A percentile compares a stretch with the other conserved stretches of the same genome.
Evolutionary conservation across 768 basidiomycete species (phyloP).

Genomic region (Phlebiopsis flavidoalba): DNA sequence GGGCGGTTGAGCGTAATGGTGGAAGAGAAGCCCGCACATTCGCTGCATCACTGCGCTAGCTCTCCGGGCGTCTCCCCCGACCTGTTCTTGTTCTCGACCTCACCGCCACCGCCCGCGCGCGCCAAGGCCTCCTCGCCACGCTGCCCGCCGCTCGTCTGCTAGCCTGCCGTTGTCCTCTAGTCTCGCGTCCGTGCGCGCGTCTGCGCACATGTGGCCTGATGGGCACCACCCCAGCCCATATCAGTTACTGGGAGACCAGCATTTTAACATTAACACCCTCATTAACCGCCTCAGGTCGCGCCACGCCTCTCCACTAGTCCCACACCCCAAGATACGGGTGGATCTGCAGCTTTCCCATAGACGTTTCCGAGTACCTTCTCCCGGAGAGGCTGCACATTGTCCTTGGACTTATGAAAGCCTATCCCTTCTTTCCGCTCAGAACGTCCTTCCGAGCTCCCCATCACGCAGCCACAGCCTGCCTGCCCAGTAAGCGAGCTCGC

Average conservation of each 20-base stretch:
- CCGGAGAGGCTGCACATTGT: conserved; percentile 7
- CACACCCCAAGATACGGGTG: conserved; percentile 1
- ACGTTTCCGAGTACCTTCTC: conserved; percentile 3
- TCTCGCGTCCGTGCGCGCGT: not conserved
- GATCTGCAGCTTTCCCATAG: conserved; percentile 9
- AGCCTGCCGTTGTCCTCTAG: not conserved
- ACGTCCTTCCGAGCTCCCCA: conserved; percentile 2
- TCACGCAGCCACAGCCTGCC: not conserved
- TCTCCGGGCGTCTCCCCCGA: too few relatives aligned
- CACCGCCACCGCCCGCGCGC: not conserved
- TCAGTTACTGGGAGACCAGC: too few relatives aligned
- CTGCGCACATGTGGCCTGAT: too few relatives aligned
- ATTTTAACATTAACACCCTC: not conserved
- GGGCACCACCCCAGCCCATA: not conserved
- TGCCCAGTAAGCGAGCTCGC: not conserved
- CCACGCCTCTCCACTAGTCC: not conserved
- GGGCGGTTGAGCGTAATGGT: not conserved
- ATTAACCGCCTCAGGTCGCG: too few relatives aligned
- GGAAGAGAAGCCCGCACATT: not conserved
- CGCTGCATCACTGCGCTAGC: not conserved
- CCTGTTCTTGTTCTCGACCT: too few relatives aligned
- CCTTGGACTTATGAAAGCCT: conserved; percentile 2
- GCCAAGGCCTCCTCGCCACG: not conserved
- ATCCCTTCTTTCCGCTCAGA: conserved; percentile 3
- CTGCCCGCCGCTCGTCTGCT: not conserved